Evolutionary conservation across 129 eudicot species (phyloP).

Genomic region (Ambrosia artemisiifolia): DNA sequence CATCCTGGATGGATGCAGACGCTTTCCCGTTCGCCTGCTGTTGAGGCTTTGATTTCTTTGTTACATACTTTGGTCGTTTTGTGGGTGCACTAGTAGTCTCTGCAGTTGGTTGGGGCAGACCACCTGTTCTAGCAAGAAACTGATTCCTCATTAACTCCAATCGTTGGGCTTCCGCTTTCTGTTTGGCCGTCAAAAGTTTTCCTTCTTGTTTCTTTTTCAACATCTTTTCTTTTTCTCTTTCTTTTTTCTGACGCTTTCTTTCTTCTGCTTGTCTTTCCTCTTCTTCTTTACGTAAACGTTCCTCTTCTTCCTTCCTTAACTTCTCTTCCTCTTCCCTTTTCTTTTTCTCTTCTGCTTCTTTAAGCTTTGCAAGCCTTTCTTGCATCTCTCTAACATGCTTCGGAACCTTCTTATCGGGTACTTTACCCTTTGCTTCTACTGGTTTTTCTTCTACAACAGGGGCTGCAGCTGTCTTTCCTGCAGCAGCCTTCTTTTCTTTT

Average conservation of each 20-base stretch:
- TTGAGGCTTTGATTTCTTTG: conserved; percentile 64
- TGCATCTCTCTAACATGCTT: conserved; percentile 92
- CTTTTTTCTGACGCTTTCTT: conserved; percentile 66
- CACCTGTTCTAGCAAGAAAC: conserved; percentile 66
- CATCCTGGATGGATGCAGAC: conserved; percentile 35
- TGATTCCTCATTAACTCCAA: conserved; percentile 81
- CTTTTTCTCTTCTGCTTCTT: conserved; percentile 66
- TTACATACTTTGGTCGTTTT: conserved; percentile 65
- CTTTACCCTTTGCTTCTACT: conserved; percentile 54
- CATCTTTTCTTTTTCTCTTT: conserved; percentile 68
- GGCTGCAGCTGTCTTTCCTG: conserved; percentile 44
- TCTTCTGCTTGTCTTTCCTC: conserved; percentile 71
- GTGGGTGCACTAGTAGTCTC: conserved; percentile 48
- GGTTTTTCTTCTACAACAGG: conserved; percentile 63
- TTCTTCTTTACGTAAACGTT: conserved; percentile 58
- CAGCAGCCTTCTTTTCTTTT: conserved; percentile 81
- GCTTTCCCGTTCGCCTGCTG: conserved; percentile 58
- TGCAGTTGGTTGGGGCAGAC: conserved; percentile 46
- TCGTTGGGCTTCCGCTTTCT: conserved; percentile 79
- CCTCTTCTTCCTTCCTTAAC: conserved; percentile 90
- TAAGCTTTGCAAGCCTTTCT: conserved; percentile 66
- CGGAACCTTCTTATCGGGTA: conserved; percentile 71
- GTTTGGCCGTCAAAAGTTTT: conserved; percentile 67
- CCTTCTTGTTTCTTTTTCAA: conserved; percentile 76
- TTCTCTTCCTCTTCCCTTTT: conserved; percentile 88